Evolutionary conservation across 1,139 yeast genomes (phyloP), one percentile per base, ranked within the genome.

Genomic region (Tardiomyces depauwii): DNA sequence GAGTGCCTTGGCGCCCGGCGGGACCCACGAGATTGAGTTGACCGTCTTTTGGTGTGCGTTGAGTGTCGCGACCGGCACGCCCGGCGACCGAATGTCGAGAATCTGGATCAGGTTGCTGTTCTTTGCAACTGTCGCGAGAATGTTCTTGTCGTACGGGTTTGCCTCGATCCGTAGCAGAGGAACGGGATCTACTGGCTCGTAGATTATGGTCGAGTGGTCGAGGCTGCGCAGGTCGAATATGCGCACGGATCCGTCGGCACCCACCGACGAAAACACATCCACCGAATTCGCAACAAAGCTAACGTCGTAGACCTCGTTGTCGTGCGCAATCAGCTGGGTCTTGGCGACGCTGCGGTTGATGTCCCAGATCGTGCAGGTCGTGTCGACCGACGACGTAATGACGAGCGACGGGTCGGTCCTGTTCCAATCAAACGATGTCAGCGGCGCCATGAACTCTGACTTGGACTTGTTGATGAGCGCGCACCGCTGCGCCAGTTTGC

Each of bases 311-410:
- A 91, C 98, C 63, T 89, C 97, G 49, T 83, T 80, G 61, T 91
- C 98, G 64, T 91, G 98, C 0, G 98, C 98, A 55, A 91, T 91
- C 45, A 91, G 71, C 66, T 91, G 97, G 1, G 98, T 89, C 59
- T 83, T 84, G 18, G 95, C 95, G 25, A 76, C 72, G n/a, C 85
- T 86, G 10, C 78, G 72, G 30, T 70, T 72, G 41, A 87, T 66
- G 64, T 91, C 97, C 97, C 98, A 91, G 2, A 88, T 81, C 0
- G 97, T 89, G 65, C 98, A 91, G 0, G 98, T 91, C 1, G 98
- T 91, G 64, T 91, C 98, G 11, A 91, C 87, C 28, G 93, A 81
- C 50, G 93, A 79, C 1, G 96, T 87, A 42, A 91, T 84, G 21
- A 88, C 74, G 39, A 81, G 66, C 47, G 77, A 76, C 7, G 87